Evolutionary conservation across 139 green algal genomes (phyloP), one percentile per base, ranked within the genome.

Genomic region (Chlorella sp.): DNA sequence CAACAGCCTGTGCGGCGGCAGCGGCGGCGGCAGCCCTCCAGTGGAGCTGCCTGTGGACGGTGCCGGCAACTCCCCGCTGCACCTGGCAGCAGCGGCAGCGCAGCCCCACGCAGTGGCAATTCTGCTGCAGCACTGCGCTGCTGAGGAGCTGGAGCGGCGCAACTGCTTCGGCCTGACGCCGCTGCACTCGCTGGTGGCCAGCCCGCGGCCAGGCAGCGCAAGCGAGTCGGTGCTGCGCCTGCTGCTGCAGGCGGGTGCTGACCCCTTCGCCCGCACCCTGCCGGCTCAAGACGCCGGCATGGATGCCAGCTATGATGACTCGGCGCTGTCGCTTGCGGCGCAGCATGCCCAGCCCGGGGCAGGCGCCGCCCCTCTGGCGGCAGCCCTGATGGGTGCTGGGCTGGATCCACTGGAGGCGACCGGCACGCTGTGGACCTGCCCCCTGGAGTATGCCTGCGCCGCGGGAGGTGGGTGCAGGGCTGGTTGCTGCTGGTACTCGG

Each of bases 381-480:
- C n/a, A 20, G 18, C 21, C 7, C 32, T 81, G 51, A 2, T 81
- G 51, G 17, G 21, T n/a, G n/a, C 25, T 20, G 74, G 74, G 26
- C 12, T 18, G 4, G 74, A 81, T 32, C 74, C 74, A 2, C 74
- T 81, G 74, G 30, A 81, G 55, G 32, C 74, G 25, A 57, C 4
- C 17, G 55, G 51, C 20, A 26, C 21, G 7, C 32, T 70, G 55
- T 36, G 30, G n/a, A 69, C 74, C 9, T 34, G 41, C 6, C 30
- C 74, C 0, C 55, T 81, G 30, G 74, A 81, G 32, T 70, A 36
- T 34, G 74, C 74, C 30, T 81, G 74, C 41, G 74, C 74, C 23
- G 74, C 55, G 47, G 74, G 74, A 21, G 74, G 74, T 81, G 51
- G 28, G 74, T 81, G 72, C 28, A 18, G 36, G n/a, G n/a, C n/a